A percentile compares a stretch with the other conserved stretches of the same genome.
Conservation (phyloP, 495 filamentous ascomycete genomes). For the Astrothelium macrocarpum region DNA sequence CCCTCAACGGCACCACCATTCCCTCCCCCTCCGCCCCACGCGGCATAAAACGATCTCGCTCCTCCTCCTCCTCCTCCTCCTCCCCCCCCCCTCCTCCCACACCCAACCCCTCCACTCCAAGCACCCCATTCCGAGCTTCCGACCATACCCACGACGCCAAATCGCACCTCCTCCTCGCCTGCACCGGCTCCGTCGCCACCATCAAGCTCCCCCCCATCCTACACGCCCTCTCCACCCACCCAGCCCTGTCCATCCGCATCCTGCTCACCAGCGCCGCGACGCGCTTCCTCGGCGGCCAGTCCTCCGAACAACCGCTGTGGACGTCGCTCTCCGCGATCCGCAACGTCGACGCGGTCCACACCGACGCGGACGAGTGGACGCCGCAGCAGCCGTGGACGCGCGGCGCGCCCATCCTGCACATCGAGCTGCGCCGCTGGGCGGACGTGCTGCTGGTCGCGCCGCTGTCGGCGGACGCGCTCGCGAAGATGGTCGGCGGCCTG, state of each 20-base stretch:
- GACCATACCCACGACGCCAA: conserved; percentile 48
- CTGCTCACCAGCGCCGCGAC: conserved; percentile 63
- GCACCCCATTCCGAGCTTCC: conserved; percentile 15
- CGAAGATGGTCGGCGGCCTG: conserved; percentile 62
- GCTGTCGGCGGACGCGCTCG: conserved; percentile 67
- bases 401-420: conserved; percentile 65
- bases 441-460: conserved; percentile 75
- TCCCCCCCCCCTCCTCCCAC: neutral
- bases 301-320: conserved; percentile 55
- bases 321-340: conserved; percentile 39
- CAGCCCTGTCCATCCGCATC: conserved; percentile 64
- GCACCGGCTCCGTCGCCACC: conserved; percentile 70
- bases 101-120: neutral
- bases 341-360: conserved; percentile 63
- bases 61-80: neutral
- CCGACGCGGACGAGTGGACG: conserved; percentile 78
- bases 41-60: too few relatives aligned
- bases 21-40: neutral
- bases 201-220: conserved; percentile 79
- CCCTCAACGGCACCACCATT: neutral
- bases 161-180: conserved; percentile 69
- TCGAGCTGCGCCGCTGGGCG: conserved; percentile 73
- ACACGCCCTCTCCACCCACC: conserved; percentile 43
- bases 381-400: conserved; percentile 60
- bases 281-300: conserved; percentile 62